Conservation (phyloP, 106 monocot species). For the Dactylorhiza incarnata region DNA sequence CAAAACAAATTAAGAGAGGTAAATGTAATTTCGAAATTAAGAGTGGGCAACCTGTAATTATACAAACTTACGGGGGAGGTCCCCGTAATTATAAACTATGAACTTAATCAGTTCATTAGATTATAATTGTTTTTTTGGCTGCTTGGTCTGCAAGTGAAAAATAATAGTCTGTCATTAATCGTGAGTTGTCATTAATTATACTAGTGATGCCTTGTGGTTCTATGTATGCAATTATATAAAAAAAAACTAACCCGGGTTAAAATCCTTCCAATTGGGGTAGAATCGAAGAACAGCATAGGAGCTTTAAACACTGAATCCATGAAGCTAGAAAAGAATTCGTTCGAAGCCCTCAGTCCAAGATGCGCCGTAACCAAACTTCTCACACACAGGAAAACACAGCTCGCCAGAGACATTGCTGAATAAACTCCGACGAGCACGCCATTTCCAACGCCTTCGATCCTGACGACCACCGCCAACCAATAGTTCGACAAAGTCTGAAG, state of each 20-base stretch:
- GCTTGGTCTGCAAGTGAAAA: no score
- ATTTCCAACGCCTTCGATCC: slow-evolving; percentile 18
- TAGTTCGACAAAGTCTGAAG: slow-evolving; percentile 59
- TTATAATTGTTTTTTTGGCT: no score
- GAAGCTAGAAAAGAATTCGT: slow-evolving; percentile 40
- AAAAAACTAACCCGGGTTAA: slow-evolving; percentile 44
- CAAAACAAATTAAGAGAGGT: no score
- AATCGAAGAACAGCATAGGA: slow-evolving; percentile 76
- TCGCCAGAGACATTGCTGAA: slow-evolving; percentile 30
- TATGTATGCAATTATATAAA: no score
- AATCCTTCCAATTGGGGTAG: slow-evolving; percentile 72
- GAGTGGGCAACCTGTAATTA: no score
- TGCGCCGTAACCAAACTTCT: slow-evolving; percentile 45
- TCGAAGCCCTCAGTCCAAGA: slow-evolving; percentile 69
- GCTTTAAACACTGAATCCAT: slow-evolving; percentile 75
- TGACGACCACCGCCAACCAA: slow-evolving; percentile 61
- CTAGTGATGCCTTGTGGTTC: no score
- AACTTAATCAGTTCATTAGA: no score
- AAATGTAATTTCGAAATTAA: no score
- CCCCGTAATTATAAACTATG: no score
- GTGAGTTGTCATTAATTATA: no score
- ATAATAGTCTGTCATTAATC: no score
- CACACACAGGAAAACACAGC: slow-evolving; percentile 42
- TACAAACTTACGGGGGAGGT: no score
- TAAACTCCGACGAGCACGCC: slow-evolving; percentile 51